Conservation (phyloP, 768 basidiomycete genomes). For the Leccinum barrowsii region DNA sequence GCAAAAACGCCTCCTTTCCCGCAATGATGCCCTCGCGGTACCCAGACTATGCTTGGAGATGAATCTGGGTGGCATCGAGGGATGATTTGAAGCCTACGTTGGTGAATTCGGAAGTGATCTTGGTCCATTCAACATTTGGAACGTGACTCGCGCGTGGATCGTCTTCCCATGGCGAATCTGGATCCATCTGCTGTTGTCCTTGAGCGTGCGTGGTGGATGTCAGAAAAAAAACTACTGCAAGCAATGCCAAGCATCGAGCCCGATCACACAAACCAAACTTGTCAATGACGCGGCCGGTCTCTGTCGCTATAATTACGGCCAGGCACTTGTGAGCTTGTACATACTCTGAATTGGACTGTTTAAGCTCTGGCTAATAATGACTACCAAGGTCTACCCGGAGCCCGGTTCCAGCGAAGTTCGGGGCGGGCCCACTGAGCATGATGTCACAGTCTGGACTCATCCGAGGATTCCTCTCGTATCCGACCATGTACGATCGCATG, state of each 20-base stretch:
- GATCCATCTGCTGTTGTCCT: slow-evolving; percentile 14
- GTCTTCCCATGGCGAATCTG: slow-evolving; percentile 62
- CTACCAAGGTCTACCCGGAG: not conserved
- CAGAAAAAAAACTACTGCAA: not conserved
- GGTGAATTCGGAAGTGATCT: slow-evolving; percentile 64
- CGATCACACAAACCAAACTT: not conserved
- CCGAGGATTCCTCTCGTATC: not conserved
- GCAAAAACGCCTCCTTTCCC: slow-evolving; percentile 84
- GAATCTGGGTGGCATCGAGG: not conserved
- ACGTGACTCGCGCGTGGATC: slow-evolving; percentile 31
- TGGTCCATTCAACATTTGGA: slow-evolving; percentile 62
- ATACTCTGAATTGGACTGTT: not conserved
- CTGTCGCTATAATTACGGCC: not conserved
- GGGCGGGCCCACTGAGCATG: not conserved
- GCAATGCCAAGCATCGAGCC: not conserved
- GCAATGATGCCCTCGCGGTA: slow-evolving; percentile 96
- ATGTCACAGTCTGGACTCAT: not conserved
- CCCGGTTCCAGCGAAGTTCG: not conserved
- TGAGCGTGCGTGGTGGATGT: not conserved
- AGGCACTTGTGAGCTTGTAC: not conserved
- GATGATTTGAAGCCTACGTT: slow-evolving; percentile 44
- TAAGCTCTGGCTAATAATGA: not conserved
- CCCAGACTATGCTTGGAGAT: slow-evolving; percentile 56
- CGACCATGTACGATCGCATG: slow-evolving; percentile 14
- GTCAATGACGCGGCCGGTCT: not conserved